A percentile compares a stretch with the other conserved stretches of the same genome.
phyloP scores from a whole-genome alignment of 805 yeast genomes.

The Ogataea paradorogensis region DNA sequence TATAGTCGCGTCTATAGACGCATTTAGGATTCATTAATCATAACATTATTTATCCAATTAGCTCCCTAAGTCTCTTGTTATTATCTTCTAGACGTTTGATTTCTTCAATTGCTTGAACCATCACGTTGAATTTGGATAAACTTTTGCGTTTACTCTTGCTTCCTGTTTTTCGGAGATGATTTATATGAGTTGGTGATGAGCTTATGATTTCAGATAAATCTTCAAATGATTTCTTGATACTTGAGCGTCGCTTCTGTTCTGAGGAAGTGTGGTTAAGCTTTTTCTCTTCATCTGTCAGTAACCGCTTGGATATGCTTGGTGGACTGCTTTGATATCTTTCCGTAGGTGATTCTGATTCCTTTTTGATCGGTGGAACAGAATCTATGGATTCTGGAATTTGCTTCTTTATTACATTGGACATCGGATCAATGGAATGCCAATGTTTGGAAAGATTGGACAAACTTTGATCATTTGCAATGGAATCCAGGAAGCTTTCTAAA shows the following conservation, averaged over 20 bases:
- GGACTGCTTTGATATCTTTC: not conserved
- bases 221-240: conserved; percentile 38
- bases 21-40: conserved; percentile 1
- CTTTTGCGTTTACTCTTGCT: conserved; percentile 24
- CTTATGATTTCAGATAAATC: conserved; percentile 30
- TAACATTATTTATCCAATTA: conserved; percentile 9
- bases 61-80: conserved; percentile 17
- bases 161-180: conserved; percentile 5
- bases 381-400: too few species aligned
- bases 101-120: conserved; percentile 31
- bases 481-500: conserved; percentile 35
- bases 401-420: conserved; percentile 3
- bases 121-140: conserved; percentile 28
- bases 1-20: too few species aligned
- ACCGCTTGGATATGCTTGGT: conserved; percentile 5
- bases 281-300: conserved; percentile 34
- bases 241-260: conserved; percentile 38
- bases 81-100: conserved; percentile 24
- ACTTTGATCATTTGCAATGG: conserved; percentile 34
- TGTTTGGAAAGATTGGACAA: conserved; percentile 29
- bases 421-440: conserved; percentile 35
- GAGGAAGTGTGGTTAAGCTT: conserved; percentile 38
- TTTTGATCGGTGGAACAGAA: not conserved
- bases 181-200: conserved; percentile 13
- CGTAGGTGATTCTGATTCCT: not conserved